Evolutionary conservation across 2,329 filamentous ascomycete species (phyloP).

Genomic region (Talaromyces albobiverticillius): DNA sequence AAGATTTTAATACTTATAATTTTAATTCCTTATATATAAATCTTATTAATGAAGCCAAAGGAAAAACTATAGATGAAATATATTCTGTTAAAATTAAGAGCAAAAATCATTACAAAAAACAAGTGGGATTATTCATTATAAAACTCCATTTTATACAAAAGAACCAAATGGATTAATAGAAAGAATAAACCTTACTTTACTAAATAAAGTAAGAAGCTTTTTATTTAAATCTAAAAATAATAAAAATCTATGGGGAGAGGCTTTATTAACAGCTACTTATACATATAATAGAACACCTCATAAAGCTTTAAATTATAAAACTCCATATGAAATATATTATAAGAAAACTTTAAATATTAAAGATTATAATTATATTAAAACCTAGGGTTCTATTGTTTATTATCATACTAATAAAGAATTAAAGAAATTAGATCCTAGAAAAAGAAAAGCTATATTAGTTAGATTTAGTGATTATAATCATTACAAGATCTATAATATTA

Average conservation of each 20-base stretch:
- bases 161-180: background rate
- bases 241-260: background rate
- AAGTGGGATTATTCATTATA: background rate
- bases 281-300: slow-evolving; percentile 2
- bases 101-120: too few species aligned
- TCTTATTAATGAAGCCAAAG: too few species aligned
- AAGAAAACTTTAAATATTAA: background rate
- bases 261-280: background rate
- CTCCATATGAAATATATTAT: slow-evolving; percentile 1
- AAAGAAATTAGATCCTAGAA: background rate
- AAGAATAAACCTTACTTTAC: slow-evolving; percentile 1
- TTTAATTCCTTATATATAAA: too few species aligned
- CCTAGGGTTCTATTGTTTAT: background rate
- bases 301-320: background rate
- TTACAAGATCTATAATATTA: background rate
- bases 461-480: slow-evolving; percentile 1
- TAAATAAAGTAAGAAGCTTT: slow-evolving; percentile 4
- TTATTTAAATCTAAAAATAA: background rate
- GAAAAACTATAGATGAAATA: too few species aligned
- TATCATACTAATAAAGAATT: background rate
- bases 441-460: slow-evolving; percentile 1
- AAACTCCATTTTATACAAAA: slow-evolving; percentile 1
- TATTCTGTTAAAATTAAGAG: too few species aligned
- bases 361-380: background rate
- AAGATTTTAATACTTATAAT: too few species aligned